Percentiles rank a stretch among this genome's conserved stretches.
These are phyloP conservation scores for Flaveria ramosissima DNA, from an alignment of 129 eudicot species.

Conservation along the genomic window DNA sequence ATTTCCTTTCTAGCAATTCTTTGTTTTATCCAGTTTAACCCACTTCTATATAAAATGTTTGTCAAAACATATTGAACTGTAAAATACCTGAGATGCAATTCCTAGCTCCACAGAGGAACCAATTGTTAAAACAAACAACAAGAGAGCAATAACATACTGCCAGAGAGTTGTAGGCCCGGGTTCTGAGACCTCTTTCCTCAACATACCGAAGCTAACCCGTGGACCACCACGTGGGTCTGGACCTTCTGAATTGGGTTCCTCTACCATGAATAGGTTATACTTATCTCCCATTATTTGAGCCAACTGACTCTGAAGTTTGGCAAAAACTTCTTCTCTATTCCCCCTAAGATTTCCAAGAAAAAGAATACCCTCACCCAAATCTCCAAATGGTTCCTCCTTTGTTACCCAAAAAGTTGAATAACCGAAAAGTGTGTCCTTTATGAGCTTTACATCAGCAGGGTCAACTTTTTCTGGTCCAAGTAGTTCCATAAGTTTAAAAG, in stretches of 20 bases:
- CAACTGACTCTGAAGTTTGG: slow-evolving; percentile 80
- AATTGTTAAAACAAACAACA: slow-evolving; percentile 84
- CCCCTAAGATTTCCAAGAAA: slow-evolving; percentile 98
- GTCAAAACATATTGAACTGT: background rate
- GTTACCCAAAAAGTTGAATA: slow-evolving; percentile 98
- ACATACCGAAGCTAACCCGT: slow-evolving; percentile 95
- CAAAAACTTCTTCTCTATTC: slow-evolving; percentile 76
- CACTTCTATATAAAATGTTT: background rate
- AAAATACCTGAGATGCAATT: slow-evolving; percentile 93
- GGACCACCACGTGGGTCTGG: slow-evolving; percentile 99
- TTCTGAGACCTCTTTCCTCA: slow-evolving; percentile 95
- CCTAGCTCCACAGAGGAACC: slow-evolving; percentile 99
- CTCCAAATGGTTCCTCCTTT: slow-evolving; percentile 94
- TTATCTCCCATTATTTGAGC: slow-evolving; percentile 89
- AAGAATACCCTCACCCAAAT: slow-evolving; percentile 91
- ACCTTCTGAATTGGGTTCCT: slow-evolving; percentile 92
- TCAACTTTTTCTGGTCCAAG: slow-evolving; percentile 98
- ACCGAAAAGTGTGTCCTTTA: slow-evolving; percentile 88
- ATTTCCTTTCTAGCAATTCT: background rate
- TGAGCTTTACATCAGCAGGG: slow-evolving; percentile 85
- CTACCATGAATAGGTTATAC: slow-evolving; percentile 95
- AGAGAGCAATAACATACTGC: slow-evolving; percentile 94
- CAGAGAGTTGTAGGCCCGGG: slow-evolving; percentile 94
- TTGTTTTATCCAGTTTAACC: background rate
- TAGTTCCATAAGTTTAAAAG: slow-evolving; percentile 89